Conservation (phyloP, 139 green algal species). For the Micromonas pusilla region DNA sequence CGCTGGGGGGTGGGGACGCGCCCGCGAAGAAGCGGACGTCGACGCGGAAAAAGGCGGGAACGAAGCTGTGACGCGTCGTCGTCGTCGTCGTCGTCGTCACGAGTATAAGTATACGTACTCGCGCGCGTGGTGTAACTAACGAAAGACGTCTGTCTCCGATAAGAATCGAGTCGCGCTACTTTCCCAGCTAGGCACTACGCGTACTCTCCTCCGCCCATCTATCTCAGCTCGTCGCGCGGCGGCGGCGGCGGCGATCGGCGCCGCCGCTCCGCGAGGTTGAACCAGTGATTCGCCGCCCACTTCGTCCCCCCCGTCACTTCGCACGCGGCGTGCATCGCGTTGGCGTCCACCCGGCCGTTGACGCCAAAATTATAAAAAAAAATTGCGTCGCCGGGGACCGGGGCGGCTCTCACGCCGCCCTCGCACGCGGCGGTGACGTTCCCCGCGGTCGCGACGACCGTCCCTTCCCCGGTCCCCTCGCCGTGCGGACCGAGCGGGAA, state of each 20-base stretch:
- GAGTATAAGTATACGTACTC: neutral
- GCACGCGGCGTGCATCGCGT: slow-evolving; percentile 3
- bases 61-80: neutral
- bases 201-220: too few species aligned
- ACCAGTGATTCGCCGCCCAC: slow-evolving; percentile 13
- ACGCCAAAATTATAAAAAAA: neutral
- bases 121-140: slow-evolving; percentile 8
- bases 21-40: neutral
- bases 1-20: neutral
- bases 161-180: too few species aligned
- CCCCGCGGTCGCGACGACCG: neutral
- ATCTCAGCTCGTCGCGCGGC: neutral
- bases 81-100: neutral
- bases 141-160: slow-evolving; percentile 8
- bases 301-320: neutral
- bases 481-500: neutral
- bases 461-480: neutral
- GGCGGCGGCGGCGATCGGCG: too few species aligned
- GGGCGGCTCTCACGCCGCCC: neutral
- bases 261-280: neutral
- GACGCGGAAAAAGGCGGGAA: neutral
- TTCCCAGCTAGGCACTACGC: too few species aligned
- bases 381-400: neutral
- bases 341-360: neutral
- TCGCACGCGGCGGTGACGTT: neutral